phyloP scores from a whole-genome alignment of 805 yeast genomes.

The Metschnikowia koreensis region DNA sequence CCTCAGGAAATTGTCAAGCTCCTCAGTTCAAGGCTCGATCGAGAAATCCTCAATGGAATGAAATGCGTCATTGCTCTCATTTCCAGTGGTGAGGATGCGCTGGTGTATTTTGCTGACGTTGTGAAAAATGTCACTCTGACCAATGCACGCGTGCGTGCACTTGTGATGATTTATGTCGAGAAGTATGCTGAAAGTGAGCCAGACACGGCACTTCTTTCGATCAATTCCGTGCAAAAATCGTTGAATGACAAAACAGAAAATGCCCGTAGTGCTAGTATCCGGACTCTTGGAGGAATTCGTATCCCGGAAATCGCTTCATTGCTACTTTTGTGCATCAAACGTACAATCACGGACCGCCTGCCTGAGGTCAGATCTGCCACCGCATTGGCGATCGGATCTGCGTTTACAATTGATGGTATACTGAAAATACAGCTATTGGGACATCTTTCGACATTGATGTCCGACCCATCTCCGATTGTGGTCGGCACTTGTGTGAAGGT shows the following conservation, averaged over 20 bases:
- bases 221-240: slow-evolving; percentile 88
- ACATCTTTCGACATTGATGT: slow-evolving; percentile 51
- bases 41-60: slow-evolving; percentile 46
- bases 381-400: slow-evolving; percentile 70
- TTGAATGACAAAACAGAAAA: slow-evolving; percentile 68
- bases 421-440: slow-evolving; percentile 49
- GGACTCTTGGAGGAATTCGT: slow-evolving; percentile 78
- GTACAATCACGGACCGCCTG: slow-evolving; percentile 66
- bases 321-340: slow-evolving; percentile 66
- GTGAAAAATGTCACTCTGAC: slow-evolving; percentile 79
- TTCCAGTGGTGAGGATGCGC: slow-evolving; percentile 41
- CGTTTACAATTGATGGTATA: slow-evolving; percentile 37
- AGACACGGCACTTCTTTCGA: slow-evolving; percentile 83
- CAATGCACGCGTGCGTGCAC: slow-evolving; percentile 60
- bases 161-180: slow-evolving; percentile 73
- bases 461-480: slow-evolving; percentile 67
- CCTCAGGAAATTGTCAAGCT: slow-evolving; percentile 64
- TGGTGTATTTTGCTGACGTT: slow-evolving; percentile 71
- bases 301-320: slow-evolving; percentile 83
- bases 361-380: slow-evolving; percentile 78
- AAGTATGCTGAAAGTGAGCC: slow-evolving; percentile 82
- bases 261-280: slow-evolving; percentile 67
- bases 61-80: slow-evolving; percentile 40
- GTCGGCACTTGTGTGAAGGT: slow-evolving; percentile 66
- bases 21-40: slow-evolving; percentile 65